Conservation (phyloP, 2,329 filamentous ascomycete genomes). For the Colletotrichum sojae region DNA sequence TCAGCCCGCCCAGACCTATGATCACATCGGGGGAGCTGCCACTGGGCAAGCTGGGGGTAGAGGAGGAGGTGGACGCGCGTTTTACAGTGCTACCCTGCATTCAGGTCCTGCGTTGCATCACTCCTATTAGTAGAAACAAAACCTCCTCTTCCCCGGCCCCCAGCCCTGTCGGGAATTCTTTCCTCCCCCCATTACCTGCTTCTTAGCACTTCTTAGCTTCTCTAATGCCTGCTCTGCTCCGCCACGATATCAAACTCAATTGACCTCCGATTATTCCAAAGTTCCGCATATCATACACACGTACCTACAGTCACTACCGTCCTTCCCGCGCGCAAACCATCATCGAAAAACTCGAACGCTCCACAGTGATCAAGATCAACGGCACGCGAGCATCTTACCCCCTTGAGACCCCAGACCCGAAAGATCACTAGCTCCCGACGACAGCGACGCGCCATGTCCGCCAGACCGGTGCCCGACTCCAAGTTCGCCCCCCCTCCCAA, state of each 20-base stretch:
- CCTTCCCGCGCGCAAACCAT: neutral
- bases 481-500: conserved; percentile 37
- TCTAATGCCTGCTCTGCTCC: conserved; percentile 19
- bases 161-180: conserved; percentile 31
- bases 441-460: conserved; percentile 29
- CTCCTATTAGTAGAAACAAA: conserved; percentile 30
- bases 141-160: conserved; percentile 11
- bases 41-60: neutral
- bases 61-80: conserved; percentile 27
- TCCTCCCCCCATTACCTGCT: conserved; percentile 8
- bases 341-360: neutral
- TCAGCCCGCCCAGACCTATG: conserved; percentile 37
- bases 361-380: conserved; percentile 4
- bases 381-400: conserved; percentile 7
- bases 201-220: conserved; percentile 12
- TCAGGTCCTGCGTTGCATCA: neutral
- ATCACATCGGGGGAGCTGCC: conserved; percentile 16
- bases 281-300: neutral
- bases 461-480: conserved; percentile 24
- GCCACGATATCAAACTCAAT: conserved; percentile 30
- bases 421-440: neutral
- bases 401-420: neutral
- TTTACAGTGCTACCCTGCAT: conserved; percentile 25
- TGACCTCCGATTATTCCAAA: neutral
- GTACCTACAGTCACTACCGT: conserved; percentile 21